These are phyloP conservation scores for Colletotrichum karsti DNA, from an alignment of 2,329 filamentous ascomycete genomes.

Conservation along the genomic window DNA sequence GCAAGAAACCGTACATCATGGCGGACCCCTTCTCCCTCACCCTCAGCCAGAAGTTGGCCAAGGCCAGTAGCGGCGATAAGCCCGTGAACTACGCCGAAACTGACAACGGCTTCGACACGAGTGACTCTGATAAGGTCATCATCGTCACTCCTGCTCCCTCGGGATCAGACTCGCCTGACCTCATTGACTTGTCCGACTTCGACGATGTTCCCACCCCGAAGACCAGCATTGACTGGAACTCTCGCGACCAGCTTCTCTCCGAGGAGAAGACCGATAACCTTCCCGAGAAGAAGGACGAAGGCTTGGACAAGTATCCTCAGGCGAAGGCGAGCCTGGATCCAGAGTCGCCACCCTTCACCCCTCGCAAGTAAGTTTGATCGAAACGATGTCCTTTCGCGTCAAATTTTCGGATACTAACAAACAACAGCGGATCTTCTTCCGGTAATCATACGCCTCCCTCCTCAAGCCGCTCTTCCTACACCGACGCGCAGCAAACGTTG, in stretches of 20 bases:
- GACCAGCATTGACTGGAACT: neutral
- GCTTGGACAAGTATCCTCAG: neutral
- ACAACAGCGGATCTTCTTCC: neutral
- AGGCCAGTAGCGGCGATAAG: neutral
- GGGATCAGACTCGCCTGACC: neutral
- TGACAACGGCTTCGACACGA: constrained; percentile 14
- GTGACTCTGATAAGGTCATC: neutral
- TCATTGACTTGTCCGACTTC: constrained; percentile 10
- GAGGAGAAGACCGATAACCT: neutral
- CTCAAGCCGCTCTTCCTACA: neutral
- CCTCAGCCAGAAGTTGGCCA: neutral
- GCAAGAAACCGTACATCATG: neutral
- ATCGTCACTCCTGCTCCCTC: neutral
- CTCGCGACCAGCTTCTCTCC: no score
- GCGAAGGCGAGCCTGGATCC: neutral
- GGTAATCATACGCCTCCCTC: no score
- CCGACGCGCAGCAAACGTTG: neutral
- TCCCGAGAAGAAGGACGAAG: neutral
- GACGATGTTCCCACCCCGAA: neutral
- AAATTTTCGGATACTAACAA: neutral
- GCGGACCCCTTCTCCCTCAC: neutral
- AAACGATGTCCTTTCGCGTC: neutral
- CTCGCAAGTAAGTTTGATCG: neutral
- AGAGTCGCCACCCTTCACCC: neutral
- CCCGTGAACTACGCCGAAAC: constrained; percentile 7